A percentile compares a stretch with the other conserved stretches of the same genome.
Conservation (phyloP, 768 basidiomycete genomes). For the Collybia nuda region DNA sequence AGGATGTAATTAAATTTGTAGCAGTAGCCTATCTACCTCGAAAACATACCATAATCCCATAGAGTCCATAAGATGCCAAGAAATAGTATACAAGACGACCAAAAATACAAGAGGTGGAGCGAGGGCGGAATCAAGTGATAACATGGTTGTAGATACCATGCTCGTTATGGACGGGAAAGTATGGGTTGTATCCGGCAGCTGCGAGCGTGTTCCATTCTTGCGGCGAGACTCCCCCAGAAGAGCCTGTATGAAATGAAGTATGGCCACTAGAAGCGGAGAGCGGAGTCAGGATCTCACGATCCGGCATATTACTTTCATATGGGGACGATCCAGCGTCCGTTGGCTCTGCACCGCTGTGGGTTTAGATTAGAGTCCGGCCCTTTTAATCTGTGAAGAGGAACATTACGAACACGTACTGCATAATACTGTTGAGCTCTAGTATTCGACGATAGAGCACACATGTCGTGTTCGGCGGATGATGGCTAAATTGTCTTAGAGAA, state of each 20-base stretch:
- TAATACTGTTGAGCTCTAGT: conserved; percentile 56
- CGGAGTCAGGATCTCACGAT: conserved; percentile 61
- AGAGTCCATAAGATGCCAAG: conserved; percentile 11
- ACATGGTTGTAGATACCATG: conserved; percentile 58
- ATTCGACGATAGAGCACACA: conserved; percentile 62
- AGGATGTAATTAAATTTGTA: conserved; percentile 14
- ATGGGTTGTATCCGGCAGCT: conserved; percentile 60
- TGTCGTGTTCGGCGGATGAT: conserved; percentile 51
- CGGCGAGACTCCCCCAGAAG: conserved; percentile 48
- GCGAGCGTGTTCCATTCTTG: conserved; percentile 65
- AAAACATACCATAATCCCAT: conserved; percentile 5
- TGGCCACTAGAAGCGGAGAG: conserved; percentile 51
- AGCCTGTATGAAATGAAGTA: conserved; percentile 42
- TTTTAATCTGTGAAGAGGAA: conserved; percentile 1
- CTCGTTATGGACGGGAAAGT: conserved; percentile 60
- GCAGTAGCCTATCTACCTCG: conserved; percentile 17
- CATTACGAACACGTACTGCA: conserved; percentile 55
- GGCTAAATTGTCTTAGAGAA: conserved; percentile 60
- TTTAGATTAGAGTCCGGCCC: background rate
- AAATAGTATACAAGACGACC: conserved; percentile 7
- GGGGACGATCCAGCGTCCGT: conserved; percentile 44
- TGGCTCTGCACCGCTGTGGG: conserved; percentile 48
- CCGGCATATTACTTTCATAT: conserved; percentile 61
- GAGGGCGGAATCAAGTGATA: conserved; percentile 41
- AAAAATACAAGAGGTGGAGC: conserved; percentile 9